phyloP scores from a whole-genome alignment of 2,329 filamentous ascomycete species.

The Fusarium continuum region DNA sequence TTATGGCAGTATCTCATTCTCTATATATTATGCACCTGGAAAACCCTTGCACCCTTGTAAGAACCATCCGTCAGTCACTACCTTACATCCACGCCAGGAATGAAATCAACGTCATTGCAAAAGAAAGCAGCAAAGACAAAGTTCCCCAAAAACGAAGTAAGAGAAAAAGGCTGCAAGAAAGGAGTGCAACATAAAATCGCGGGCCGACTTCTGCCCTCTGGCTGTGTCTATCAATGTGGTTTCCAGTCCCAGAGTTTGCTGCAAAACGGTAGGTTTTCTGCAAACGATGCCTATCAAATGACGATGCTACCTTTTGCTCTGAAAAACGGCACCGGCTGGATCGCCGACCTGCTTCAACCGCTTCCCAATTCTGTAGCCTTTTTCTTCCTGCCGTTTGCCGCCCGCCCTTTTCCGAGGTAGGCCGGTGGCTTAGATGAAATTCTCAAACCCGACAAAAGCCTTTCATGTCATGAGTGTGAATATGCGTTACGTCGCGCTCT shows the following conservation, averaged over 20 bases:
- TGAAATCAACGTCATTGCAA: slow-evolving; percentile 33
- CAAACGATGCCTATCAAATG: slow-evolving; percentile 44
- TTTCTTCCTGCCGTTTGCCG: slow-evolving; percentile 39
- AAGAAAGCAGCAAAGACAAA: slow-evolving; percentile 33
- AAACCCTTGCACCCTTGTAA: slow-evolving; percentile 39
- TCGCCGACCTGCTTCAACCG: slow-evolving; percentile 41
- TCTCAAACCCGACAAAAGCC: slow-evolving; percentile 36
- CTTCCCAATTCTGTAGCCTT: slow-evolving; percentile 43
- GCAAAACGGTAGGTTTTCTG: slow-evolving; percentile 37
- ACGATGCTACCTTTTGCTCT: slow-evolving; percentile 40
- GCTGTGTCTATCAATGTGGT: slow-evolving; percentile 44
- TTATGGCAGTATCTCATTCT: slow-evolving; percentile 41
- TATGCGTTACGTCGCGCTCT: slow-evolving; percentile 47
- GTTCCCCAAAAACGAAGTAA: slow-evolving; percentile 36
- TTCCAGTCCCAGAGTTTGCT: slow-evolving; percentile 41
- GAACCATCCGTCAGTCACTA: slow-evolving; percentile 38
- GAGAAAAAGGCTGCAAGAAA: slow-evolving; percentile 38
- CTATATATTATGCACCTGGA: slow-evolving; percentile 45
- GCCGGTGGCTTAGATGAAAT: slow-evolving; percentile 39
- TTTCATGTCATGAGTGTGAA: slow-evolving; percentile 41
- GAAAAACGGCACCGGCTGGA: slow-evolving; percentile 42
- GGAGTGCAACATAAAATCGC: slow-evolving; percentile 39
- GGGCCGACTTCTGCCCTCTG: slow-evolving; percentile 40
- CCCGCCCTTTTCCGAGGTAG: slow-evolving; percentile 30
- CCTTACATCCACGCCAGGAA: slow-evolving; percentile 41